These are phyloP conservation scores for Ambrosia trifida DNA, from an alignment of 129 eudicot species.

Conservation along the genomic window DNA sequence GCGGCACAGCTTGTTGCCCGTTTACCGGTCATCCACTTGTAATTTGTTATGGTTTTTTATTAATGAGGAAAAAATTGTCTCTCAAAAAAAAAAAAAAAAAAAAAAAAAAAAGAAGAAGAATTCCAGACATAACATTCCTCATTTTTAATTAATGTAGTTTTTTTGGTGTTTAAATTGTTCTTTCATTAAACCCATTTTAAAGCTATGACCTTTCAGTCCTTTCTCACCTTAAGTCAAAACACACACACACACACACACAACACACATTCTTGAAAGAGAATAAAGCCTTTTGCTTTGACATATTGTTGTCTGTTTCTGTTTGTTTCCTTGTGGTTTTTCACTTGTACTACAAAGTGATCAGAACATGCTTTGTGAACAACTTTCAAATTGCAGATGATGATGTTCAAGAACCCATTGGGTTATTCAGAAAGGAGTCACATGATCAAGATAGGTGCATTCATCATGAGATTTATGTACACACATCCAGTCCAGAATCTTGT, in stretches of 20 bases:
- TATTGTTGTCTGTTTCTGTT: constrained; percentile 36
- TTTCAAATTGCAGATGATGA: constrained; percentile 43
- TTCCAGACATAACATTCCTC: constrained; percentile 16
- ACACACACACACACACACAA: constrained; percentile 13
- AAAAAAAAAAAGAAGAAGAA: constrained; percentile 25
- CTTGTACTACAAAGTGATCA: constrained; percentile 17
- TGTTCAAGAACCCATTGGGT: constrained; percentile 31
- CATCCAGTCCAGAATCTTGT: constrained; percentile 39
- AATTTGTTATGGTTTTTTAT: too few relatives aligned
- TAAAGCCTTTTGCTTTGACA: constrained; percentile 25
- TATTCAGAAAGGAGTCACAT: constrained; percentile 38
- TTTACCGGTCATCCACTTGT: too few relatives aligned
- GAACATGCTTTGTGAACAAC: constrained; percentile 18
- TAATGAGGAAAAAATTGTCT: too few relatives aligned
- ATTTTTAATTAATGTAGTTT: constrained; percentile 16
- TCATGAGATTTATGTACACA: constrained; percentile 32
- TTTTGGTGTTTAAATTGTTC: constrained; percentile 21
- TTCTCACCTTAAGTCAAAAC: constrained; percentile 25
- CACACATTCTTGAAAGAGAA: constrained; percentile 24
- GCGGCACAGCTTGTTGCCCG: too few relatives aligned
- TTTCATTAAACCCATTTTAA: constrained; percentile 5
- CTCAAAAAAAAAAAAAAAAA: too few relatives aligned
- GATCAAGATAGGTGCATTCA: constrained; percentile 55
- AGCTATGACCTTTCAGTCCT: constrained; percentile 9
- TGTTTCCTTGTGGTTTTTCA: constrained; percentile 25